Conservation (phyloP, 139 green algal genomes). For the Astrephomene gubernaculifera region DNA sequence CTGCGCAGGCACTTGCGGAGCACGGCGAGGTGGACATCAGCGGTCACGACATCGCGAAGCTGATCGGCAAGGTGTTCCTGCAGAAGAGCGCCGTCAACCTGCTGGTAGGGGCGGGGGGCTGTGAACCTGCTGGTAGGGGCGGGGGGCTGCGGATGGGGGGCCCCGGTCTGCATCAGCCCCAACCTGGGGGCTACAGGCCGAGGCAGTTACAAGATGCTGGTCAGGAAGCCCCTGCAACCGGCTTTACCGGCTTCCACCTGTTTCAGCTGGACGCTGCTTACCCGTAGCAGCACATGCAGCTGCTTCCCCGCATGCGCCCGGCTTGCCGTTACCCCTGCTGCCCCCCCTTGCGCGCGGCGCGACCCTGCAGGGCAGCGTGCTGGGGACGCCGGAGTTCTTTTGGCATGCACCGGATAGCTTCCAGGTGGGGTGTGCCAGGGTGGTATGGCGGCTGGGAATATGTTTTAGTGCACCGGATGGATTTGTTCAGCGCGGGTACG, state of each 20-base stretch:
- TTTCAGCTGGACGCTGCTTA: neutral
- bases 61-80: conserved; percentile 65
- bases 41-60: conserved; percentile 49
- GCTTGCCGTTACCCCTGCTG: neutral
- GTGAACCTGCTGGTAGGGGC: neutral
- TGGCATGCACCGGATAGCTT: conserved; percentile 70
- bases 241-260: neutral
- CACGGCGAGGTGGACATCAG: conserved; percentile 34
- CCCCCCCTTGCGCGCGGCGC: too few relatives aligned
- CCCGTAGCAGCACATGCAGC: neutral
- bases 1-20: conserved; percentile 24
- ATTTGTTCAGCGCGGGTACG: too few relatives aligned
- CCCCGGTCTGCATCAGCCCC: too few relatives aligned
- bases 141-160: too few relatives aligned
- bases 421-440: conserved; percentile 38
- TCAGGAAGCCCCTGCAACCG: too few relatives aligned
- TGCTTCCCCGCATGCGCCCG: neutral
- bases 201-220: too few relatives aligned
- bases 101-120: conserved; percentile 26
- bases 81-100: conserved; percentile 76
- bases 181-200: too few relatives aligned
- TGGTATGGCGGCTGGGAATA: too few relatives aligned
- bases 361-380: conserved; percentile 53
- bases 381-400: conserved; percentile 81
- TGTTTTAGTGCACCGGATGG: too few relatives aligned